Evolutionary conservation across 2,329 filamentous ascomycete species (phyloP).

Genomic region (Calonectria crousiana): DNA sequence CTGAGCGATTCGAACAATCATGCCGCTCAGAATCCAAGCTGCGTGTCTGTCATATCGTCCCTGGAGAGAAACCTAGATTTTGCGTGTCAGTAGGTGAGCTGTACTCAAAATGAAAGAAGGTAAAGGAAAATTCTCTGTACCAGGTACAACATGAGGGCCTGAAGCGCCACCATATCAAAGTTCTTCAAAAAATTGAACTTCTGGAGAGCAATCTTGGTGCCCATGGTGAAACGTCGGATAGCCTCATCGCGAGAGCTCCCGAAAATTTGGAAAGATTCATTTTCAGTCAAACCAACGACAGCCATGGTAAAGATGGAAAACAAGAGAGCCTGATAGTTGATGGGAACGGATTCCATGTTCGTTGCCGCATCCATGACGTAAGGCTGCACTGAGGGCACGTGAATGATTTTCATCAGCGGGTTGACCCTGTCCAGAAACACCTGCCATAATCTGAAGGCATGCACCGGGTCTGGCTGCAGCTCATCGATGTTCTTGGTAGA

Average conservation of each 20-base stretch:
- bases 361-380: constrained; percentile 73
- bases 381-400: constrained; percentile 77
- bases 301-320: constrained; percentile 76
- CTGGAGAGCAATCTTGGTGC: constrained; percentile 62
- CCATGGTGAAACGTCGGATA: constrained; percentile 64
- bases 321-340: constrained; percentile 71
- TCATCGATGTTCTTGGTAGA: constrained; percentile 56
- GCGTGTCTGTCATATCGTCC: constrained; percentile 70
- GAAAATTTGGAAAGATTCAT: constrained; percentile 67
- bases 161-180: constrained; percentile 69
- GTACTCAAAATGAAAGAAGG: not conserved
- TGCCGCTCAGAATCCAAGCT: constrained; percentile 71
- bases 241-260: constrained; percentile 63
- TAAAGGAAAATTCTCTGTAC: constrained; percentile 47
- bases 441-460: constrained; percentile 81
- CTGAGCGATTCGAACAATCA: constrained; percentile 73
- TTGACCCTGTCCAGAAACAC: constrained; percentile 81
- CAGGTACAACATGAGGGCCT: constrained; percentile 70
- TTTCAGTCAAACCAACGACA: constrained; percentile 64
- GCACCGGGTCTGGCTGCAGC: constrained; percentile 73
- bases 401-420: constrained; percentile 78
- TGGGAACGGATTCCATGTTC: constrained; percentile 65
- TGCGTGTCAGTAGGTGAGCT: constrained; percentile 26
- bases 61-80: constrained; percentile 63
- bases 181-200: constrained; percentile 69